A percentile compares a stretch with the other conserved stretches of the same genome.
Conservation (phyloP, 108 stramenopile genomes). For the Fragilaria radians region DNA sequence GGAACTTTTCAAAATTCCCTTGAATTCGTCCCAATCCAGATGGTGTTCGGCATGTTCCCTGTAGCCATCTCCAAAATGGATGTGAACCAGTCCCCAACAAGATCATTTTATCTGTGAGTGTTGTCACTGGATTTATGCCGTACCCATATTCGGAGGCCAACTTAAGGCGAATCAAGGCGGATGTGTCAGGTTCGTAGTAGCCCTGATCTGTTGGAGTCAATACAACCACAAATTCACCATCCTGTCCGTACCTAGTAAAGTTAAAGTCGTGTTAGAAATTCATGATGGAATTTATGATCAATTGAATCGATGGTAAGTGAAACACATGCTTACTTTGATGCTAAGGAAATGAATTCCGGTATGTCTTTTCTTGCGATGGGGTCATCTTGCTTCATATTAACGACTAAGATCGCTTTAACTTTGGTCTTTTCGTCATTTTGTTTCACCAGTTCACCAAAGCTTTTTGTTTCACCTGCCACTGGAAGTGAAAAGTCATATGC, state of each 20-base stretch:
- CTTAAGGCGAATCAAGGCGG: constrained; percentile 74
- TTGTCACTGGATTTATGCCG: constrained; percentile 68
- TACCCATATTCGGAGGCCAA: constrained; percentile 85
- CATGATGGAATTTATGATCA: background rate
- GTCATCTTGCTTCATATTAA: constrained; percentile 89
- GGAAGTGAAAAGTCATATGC: constrained; percentile 77
- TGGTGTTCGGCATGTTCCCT: constrained; percentile 76
- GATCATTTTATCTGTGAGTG: constrained; percentile 79
- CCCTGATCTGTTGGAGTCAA: constrained; percentile 87
- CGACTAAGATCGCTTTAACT: constrained; percentile 79
- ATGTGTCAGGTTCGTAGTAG: constrained; percentile 89
- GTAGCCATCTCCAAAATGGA: constrained; percentile 86
- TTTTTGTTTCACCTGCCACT: constrained; percentile 35
- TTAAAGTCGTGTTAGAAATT: constrained; percentile 1
- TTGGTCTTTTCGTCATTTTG: constrained; percentile 25
- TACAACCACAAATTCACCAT: constrained; percentile 72
- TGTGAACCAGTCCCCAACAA: constrained; percentile 71
- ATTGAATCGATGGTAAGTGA: too few species aligned
- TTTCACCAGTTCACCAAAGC: constrained; percentile 45
- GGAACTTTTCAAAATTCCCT: constrained; percentile 88
- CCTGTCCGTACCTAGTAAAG: constrained; percentile 44
- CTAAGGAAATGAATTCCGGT: constrained; percentile 75
- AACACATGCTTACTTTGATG: constrained; percentile 41
- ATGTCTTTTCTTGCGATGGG: constrained; percentile 83
- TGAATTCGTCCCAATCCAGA: constrained; percentile 78